phyloP scores from a whole-genome alignment of 106 monocot genomes.

The Dioscorea dumetorum region DNA sequence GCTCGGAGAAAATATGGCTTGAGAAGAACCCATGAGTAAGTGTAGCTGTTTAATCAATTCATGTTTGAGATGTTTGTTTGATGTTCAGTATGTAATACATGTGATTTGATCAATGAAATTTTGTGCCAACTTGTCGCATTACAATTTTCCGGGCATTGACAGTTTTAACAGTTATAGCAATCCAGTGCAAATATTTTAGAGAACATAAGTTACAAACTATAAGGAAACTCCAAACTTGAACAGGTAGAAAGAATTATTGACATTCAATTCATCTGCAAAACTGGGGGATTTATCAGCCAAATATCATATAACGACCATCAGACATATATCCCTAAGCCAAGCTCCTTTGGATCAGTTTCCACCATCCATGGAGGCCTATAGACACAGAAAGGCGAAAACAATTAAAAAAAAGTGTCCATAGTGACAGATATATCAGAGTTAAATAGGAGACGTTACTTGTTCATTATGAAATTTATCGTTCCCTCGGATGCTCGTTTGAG shows the following conservation, averaged over 20 bases:
- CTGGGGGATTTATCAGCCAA: too few species aligned
- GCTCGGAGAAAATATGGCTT: neutral
- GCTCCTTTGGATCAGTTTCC: conserved; percentile 81
- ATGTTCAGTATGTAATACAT: neutral
- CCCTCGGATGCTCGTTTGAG: conserved; percentile 72
- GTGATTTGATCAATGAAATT: neutral
- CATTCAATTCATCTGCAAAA: too few species aligned
- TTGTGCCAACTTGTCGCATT: neutral
- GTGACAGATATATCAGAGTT: too few species aligned
- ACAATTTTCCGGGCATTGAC: neutral
- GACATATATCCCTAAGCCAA: conserved; percentile 74
- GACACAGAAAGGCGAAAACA: neutral
- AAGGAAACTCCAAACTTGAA: too few species aligned
- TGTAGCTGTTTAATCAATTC: too few species aligned
- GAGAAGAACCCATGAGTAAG: neutral
- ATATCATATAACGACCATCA: conserved; percentile 14
- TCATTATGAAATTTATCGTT: conserved; percentile 71
- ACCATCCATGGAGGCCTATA: conserved; percentile 94
- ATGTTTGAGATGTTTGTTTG: too few species aligned
- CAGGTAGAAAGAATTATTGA: too few species aligned
- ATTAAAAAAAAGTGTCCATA: too few species aligned
- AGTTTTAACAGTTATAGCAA: too few species aligned
- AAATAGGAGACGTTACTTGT: conserved; percentile 48
- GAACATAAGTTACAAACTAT: neutral
- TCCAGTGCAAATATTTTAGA: neutral